A percentile compares a stretch with the other conserved stretches of the same genome.
Conservation (phyloP, 345 rosid genomes). For the Moringa oleifera region DNA sequence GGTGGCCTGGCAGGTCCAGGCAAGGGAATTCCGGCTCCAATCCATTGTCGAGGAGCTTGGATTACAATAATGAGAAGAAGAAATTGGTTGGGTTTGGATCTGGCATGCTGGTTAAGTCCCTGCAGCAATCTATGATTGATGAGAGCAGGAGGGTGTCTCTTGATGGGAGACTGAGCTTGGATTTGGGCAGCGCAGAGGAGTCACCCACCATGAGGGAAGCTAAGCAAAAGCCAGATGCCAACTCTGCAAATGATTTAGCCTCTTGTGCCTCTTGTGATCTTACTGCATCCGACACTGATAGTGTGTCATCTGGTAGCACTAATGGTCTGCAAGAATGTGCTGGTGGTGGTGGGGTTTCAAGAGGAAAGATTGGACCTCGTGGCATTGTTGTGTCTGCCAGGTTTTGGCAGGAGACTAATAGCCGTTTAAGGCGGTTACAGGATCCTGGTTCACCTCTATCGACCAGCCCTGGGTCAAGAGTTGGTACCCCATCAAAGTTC, state of each 20-base stretch:
- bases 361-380: conserved; percentile 38
- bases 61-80: conserved; percentile 34
- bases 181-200: conserved; percentile 37
- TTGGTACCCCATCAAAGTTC: conserved; percentile 43
- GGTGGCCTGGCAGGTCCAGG: conserved; percentile 75
- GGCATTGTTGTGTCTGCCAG: conserved; percentile 53
- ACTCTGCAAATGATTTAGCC: conserved; percentile 36
- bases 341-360: conserved; percentile 35
- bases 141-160: conserved; percentile 45
- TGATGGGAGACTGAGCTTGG: conserved; percentile 51
- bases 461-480: conserved; percentile 54
- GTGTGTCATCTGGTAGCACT: conserved; percentile 74
- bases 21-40: conserved; percentile 37
- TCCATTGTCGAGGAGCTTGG: conserved; percentile 54
- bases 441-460: conserved; percentile 77
- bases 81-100: conserved; percentile 54
- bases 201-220: conserved; percentile 23
- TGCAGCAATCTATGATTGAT: conserved; percentile 58
- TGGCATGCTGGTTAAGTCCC: conserved; percentile 41
- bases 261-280: conserved; percentile 45
- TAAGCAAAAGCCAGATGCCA: conserved; percentile 35
- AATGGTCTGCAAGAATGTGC: conserved; percentile 48
- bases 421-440: conserved; percentile 77
- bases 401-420: conserved; percentile 96
- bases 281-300: conserved; percentile 71